Evolutionary conservation across 2,329 filamentous ascomycete species (phyloP), one percentile per base, ranked within the genome.

Genomic region (Neofusicoccum parvum): DNA sequence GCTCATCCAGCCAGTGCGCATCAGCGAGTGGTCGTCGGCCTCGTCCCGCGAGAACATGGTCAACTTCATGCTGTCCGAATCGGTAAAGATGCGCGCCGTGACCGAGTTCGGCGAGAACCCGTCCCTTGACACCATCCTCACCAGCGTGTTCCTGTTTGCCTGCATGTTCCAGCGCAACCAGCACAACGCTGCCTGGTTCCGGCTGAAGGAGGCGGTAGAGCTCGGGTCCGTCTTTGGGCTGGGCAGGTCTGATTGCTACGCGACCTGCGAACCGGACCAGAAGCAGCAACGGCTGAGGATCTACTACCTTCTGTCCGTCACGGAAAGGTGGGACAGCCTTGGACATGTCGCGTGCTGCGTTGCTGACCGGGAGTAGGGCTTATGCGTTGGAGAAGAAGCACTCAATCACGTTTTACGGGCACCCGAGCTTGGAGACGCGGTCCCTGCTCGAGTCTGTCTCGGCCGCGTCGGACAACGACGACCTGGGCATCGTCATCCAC

Each of bases 1-100:
- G 2, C 73, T 81, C 51, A 81, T 79, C 1, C 79, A 81, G 66
- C 79, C 79, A 0, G 79, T 81, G 27, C 78, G 80, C 45, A 80
- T 80, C 9, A 76, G 79, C 46, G 79, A 81, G 66, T 72, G 76
- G 17, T 68, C 69, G 2, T 70, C 71, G 0, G 70, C 68, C 20
- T 68, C 72, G 3, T 74, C 72, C 3, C 63, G 72, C 23, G 70
- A 71, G 12, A 43, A 73, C 68, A 79, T 81, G 66, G 79, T 79
- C 20, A 73, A 78, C 15, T 74, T 76, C 62, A 78, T 81, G 69
- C 78, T 81, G 71, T 70, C 79, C 27, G 79, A 80, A 66, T 78
- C 78, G 7, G 79, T 77, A 32, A 79, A 77, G 62, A 80, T 81
- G 78, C 75, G 79, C 27, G 78, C 78, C 49, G 76, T 75, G 11